phyloP scores from a whole-genome alignment of 768 basidiomycete genomes.

The Mycena latifolia region DNA sequence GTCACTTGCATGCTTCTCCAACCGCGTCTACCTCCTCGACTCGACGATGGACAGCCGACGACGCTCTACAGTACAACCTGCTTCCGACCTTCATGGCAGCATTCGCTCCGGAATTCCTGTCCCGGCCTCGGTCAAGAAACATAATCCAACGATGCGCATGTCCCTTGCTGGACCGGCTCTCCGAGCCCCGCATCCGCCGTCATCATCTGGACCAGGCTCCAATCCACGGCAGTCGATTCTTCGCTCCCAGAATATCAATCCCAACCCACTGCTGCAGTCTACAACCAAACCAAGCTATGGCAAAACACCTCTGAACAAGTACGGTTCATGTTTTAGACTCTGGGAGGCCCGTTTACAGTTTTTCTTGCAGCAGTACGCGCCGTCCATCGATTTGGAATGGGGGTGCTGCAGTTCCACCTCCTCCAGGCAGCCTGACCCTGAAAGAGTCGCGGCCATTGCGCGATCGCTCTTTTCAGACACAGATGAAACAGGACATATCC shows the following conservation, averaged over 20 bases:
- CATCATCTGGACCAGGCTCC: slow-evolving; percentile 28
- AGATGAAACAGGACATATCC: slow-evolving; percentile 83
- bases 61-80: slow-evolving; percentile 70
- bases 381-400: slow-evolving; percentile 83
- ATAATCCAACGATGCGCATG: slow-evolving; percentile 67
- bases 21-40: slow-evolving; percentile 13
- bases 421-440: slow-evolving; percentile 64
- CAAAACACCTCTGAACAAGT: slow-evolving; percentile 83
- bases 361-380: slow-evolving; percentile 67
- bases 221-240: slow-evolving; percentile 76
- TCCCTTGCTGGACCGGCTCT: slow-evolving; percentile 84
- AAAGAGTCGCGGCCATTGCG: slow-evolving; percentile 87
- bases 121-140: slow-evolving; percentile 82
- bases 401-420: slow-evolving; percentile 59
- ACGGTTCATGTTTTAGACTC: slow-evolving; percentile 28
- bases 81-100: slow-evolving; percentile 61
- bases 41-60: slow-evolving; percentile 60
- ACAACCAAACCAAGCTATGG: slow-evolving; percentile 75
- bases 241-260: slow-evolving; percentile 76
- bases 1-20: too few relatives aligned
- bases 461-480: slow-evolving; percentile 77
- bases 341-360: not conserved
- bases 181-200: slow-evolving; percentile 63
- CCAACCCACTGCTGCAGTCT: slow-evolving; percentile 80
- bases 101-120: slow-evolving; percentile 77